These are phyloP conservation scores for Saksenaea vasiformis DNA, from an alignment of 371 early-diverging fungal genomes.

Conservation along the genomic window DNA sequence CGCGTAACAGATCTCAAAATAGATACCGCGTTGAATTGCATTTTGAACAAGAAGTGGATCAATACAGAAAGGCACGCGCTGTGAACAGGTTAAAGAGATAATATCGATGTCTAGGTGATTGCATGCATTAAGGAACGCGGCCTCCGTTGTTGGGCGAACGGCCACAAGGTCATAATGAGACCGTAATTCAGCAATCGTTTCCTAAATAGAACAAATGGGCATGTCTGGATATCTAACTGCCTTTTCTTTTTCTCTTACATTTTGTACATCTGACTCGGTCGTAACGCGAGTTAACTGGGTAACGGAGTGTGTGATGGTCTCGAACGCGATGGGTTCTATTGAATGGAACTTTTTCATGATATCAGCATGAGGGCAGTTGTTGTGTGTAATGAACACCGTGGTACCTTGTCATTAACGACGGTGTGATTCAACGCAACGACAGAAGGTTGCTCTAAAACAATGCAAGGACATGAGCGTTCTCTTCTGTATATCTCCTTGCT, in stretches of 20 bases:
- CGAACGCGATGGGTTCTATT: constrained; percentile 5
- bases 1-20: constrained; percentile 83
- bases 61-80: constrained; percentile 78
- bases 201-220: constrained; percentile 10
- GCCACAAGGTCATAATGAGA: constrained; percentile 71
- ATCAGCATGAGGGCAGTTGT: too few relatives aligned
- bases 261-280: constrained; percentile 20
- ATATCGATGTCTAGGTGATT: constrained; percentile 74
- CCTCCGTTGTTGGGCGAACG: constrained; percentile 73
- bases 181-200: constrained; percentile 16
- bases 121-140: constrained; percentile 75
- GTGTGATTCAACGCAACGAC: constrained; percentile 17
- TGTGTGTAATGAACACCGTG: too few relatives aligned
- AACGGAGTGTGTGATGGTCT: constrained; percentile 20
- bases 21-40: constrained; percentile 67
- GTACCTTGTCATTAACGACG: constrained; percentile 1
- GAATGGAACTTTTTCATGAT: background rate
- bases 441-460: constrained; percentile 10
- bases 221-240: too few relatives aligned
- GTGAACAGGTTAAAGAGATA: constrained; percentile 72
- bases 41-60: constrained; percentile 50
- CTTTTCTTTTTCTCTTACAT: constrained; percentile 6
- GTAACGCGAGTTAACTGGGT: constrained; percentile 33
- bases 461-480: background rate
- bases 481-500: background rate